phyloP scores from a whole-genome alignment of 352 stramenopile species.

The Phytophthora parvispora region DNA sequence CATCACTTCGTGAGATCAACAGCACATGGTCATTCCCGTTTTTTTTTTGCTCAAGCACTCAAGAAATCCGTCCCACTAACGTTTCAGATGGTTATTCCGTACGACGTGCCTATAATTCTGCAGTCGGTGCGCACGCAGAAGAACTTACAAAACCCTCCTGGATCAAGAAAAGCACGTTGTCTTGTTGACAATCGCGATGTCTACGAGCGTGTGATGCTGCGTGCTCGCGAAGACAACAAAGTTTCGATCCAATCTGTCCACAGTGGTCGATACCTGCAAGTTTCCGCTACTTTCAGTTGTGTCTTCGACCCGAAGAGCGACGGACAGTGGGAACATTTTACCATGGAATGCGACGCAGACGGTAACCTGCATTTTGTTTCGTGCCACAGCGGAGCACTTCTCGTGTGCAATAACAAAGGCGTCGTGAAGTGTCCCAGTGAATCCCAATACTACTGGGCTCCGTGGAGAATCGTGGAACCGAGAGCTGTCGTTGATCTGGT shows the following conservation, averaged over 20 bases:
- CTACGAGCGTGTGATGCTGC: conserved; percentile 22
- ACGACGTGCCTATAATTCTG: conserved; percentile 24
- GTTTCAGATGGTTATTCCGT: conserved; percentile 6
- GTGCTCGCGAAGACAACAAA: conserved; percentile 8
- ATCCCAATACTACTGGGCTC: neutral
- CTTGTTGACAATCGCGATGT: conserved; percentile 17
- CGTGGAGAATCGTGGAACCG: neutral
- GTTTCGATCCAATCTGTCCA: conserved; percentile 20
- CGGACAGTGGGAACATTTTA: conserved; percentile 8
- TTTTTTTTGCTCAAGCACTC: neutral
- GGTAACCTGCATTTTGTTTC: neutral
- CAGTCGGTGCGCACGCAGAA: conserved; percentile 17
- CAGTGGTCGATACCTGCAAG: conserved; percentile 10
- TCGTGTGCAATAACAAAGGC: conserved; percentile 2
- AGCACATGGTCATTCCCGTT: neutral
- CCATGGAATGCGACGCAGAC: conserved; percentile 9
- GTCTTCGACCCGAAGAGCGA: conserved; percentile 17
- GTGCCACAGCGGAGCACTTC: conserved; percentile 1
- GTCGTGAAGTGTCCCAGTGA: conserved; percentile 13
- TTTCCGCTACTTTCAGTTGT: conserved; percentile 4
- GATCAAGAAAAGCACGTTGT: conserved; percentile 23
- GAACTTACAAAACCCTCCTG: conserved; percentile 29
- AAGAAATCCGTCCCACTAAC: neutral
- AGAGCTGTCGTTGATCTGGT: neutral
- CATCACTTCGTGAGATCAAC: neutral